Percentiles rank a stretch among this genome's conserved stretches.
Conservation (phyloP, 192 early-diverging fungal genomes). For the Kickxella alabastrina region DNA sequence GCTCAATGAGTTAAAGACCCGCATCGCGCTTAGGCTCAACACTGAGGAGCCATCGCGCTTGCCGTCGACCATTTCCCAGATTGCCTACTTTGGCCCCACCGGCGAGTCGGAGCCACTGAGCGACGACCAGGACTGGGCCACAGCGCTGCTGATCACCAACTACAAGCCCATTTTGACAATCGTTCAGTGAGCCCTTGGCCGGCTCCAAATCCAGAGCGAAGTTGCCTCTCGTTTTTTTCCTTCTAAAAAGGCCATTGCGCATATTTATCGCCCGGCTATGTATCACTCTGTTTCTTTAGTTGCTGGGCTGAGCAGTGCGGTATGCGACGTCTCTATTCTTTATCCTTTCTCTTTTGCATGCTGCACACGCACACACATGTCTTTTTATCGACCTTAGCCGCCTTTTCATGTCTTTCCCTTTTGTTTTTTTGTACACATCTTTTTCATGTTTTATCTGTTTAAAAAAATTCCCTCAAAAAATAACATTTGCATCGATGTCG, state of each 20-base stretch:
- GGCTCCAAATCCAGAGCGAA: too few relatives aligned
- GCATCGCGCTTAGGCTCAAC: constrained; percentile 59
- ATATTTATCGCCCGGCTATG: too few relatives aligned
- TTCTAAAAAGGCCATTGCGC: too few relatives aligned
- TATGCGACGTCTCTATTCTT: too few relatives aligned
- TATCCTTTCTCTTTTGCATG: too few relatives aligned
- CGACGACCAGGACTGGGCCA: constrained; percentile 43
- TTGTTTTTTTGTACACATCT: background rate
- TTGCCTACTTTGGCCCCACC: constrained; percentile 48
- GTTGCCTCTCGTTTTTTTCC: constrained; percentile 4
- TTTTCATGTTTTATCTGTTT: too few relatives aligned
- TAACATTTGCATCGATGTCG: too few relatives aligned
- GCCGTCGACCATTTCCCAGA: constrained; percentile 13
- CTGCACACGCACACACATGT: too few relatives aligned
- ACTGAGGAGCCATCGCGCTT: constrained; percentile 6
- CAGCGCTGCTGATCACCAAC: constrained; percentile 33
- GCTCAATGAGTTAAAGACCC: constrained; percentile 54
- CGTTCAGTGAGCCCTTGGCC: constrained; percentile 19
- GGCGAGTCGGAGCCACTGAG: constrained; percentile 36
- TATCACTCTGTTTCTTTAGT: too few relatives aligned
- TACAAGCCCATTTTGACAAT: constrained; percentile 44
- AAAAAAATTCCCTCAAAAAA: too few relatives aligned
- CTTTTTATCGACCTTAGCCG: too few relatives aligned
- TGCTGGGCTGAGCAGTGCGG: too few relatives aligned
- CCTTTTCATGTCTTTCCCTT: background rate